phyloP scores from a whole-genome alignment of 2,329 filamentous ascomycete genomes.

The Leptographium galeiforme region DNA sequence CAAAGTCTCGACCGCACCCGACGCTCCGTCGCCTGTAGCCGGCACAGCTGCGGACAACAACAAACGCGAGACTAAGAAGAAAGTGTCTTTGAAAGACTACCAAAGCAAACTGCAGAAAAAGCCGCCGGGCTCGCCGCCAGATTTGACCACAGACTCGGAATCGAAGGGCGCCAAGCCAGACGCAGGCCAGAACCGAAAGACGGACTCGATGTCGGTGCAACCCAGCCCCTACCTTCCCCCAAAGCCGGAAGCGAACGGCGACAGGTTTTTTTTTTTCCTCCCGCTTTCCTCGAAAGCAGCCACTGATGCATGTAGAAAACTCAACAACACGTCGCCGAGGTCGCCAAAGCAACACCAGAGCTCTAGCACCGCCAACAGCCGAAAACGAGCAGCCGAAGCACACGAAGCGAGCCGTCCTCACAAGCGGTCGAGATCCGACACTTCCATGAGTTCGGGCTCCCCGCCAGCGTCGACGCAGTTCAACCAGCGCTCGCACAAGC shows the following conservation, averaged over 20 bases:
- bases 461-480: constrained; percentile 4
- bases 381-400: constrained; percentile 31
- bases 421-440: constrained; percentile 33
- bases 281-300: background rate
- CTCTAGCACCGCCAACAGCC: constrained; percentile 25
- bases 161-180: constrained; percentile 4
- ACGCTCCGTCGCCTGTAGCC: constrained; percentile 18
- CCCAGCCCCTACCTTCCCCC: constrained; percentile 4
- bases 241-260: constrained; percentile 15
- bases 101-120: constrained; percentile 34
- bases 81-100: constrained; percentile 46
- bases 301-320: constrained; percentile 14
- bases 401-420: constrained; percentile 30
- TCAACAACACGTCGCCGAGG: constrained; percentile 15
- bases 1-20: constrained; percentile 16
- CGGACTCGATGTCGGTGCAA: constrained; percentile 10
- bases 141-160: constrained; percentile 13
- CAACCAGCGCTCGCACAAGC: constrained; percentile 6
- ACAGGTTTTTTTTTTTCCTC: constrained; percentile 14
- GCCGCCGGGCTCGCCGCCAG: constrained; percentile 20
- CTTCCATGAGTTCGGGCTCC: constrained; percentile 10
- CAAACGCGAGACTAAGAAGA: constrained; percentile 22
- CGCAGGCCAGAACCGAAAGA: constrained; percentile 7
- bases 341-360: constrained; percentile 19
- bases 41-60: constrained; percentile 13